Base-by-base conservation (phyloP, 2,329 filamentous ascomycete genomes). In the Emmonsiellopsis sp. region DNA sequence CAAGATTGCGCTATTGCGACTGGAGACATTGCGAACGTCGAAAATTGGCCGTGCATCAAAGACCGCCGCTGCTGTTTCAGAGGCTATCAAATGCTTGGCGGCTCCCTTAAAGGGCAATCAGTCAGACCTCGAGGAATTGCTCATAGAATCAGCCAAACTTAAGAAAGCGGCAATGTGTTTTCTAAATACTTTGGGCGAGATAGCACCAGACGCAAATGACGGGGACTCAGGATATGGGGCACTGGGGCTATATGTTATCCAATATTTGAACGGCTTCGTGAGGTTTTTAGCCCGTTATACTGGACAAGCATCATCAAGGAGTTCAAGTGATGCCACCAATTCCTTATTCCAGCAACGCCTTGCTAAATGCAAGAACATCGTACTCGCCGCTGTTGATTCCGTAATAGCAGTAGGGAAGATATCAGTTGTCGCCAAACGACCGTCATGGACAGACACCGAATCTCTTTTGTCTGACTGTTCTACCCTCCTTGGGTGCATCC, bases 71-170 rank as follows among this genome's bases (percentile, higher is more conserved):
- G 64, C 64, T 9, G 59, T 71, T 5, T 57, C 61, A 21, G 65
- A 70, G 49, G 70, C 70, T 2, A 67, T 65, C 3, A 56, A 58
- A 31, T 61, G 65, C 9, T 56, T 75, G 36, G 66, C 63, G 13
- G 58, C 69, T 33, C 65, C 68, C 31, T 54, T 73, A 8, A 69
- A 68, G 55, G 73, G 72, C 3, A 73, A 63, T 32, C 54, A 65
- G 8, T 61, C 58, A 42, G 72, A 74, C 36, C 55, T 75, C n/a
- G 73, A 75, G 54, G 71, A 74, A 36, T 59, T 75, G 5, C 58
- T 75, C 11, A 61, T 74, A 43, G 70, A 72, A 57, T 63, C 71
- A 27, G 69, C 71, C 3, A 70, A 66, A 55, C 60, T 75, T 36
- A 74, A 74, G 54, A 75, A 73, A 53, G 49, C 66, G 32, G 60